Conservation (phyloP, 129 eudicot species). For the Flaveria trinervia region DNA sequence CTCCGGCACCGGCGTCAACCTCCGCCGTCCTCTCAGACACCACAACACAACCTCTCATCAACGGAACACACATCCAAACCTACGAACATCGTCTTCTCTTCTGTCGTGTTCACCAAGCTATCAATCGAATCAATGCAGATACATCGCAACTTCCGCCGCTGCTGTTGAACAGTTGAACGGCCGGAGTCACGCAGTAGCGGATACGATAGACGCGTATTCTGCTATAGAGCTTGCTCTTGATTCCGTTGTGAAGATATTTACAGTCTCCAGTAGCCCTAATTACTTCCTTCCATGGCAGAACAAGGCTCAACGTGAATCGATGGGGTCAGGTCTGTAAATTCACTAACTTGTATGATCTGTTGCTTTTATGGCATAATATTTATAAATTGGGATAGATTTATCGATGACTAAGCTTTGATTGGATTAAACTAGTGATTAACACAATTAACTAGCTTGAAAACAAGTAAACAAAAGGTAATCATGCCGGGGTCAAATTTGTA, state of each 20-base stretch:
- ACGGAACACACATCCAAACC: constrained; percentile 17
- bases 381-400: neutral
- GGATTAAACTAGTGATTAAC: too few species aligned
- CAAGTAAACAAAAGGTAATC: too few species aligned
- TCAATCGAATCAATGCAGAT: constrained; percentile 21
- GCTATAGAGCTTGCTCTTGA: constrained; percentile 87
- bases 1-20: constrained; percentile 20
- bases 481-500: too few species aligned
- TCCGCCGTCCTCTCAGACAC: constrained; percentile 22
- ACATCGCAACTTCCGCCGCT: constrained; percentile 27
- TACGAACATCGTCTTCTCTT: constrained; percentile 11
- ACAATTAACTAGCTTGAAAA: too few species aligned
- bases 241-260: constrained; percentile 89
- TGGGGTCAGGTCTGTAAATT: constrained; percentile 70
- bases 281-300: constrained; percentile 92
- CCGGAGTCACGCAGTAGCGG: constrained; percentile 28
- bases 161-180: constrained; percentile 32
- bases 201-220: constrained; percentile 49
- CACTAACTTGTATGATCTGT: neutral
- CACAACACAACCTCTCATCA: constrained; percentile 3
- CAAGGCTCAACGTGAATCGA: constrained; percentile 81
- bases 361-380: constrained; percentile 12
- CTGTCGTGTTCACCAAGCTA: constrained; percentile 24
- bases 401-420: neutral
- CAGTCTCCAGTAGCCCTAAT: constrained; percentile 87